Conservation (phyloP, 1,284 basidiomycete species). For the Tilletiopsis washingtonensis region DNA sequence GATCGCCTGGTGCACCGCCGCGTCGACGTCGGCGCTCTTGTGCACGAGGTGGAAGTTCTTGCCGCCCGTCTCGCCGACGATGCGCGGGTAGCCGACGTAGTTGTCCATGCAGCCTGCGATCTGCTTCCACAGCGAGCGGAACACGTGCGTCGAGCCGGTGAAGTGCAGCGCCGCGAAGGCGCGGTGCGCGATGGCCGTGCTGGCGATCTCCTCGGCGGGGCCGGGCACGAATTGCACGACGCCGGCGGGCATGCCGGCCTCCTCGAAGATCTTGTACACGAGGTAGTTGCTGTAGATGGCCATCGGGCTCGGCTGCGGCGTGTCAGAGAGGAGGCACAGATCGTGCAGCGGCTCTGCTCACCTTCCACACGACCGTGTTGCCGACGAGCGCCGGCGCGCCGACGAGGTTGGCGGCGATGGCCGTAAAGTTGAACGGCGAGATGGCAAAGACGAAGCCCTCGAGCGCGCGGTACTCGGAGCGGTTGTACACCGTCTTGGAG, state of each 20-base stretch:
- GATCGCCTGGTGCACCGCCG: slow-evolving; percentile 80
- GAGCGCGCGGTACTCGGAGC: slow-evolving; percentile 86
- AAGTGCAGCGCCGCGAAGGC: slow-evolving; percentile 88
- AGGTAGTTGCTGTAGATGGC: slow-evolving; percentile 94
- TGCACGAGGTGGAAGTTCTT: slow-evolving; percentile 98
- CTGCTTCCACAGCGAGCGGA: slow-evolving; percentile 84
- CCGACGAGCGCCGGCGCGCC: slow-evolving; percentile 83
- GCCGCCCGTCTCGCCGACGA: slow-evolving; percentile 86
- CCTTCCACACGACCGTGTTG: slow-evolving; percentile 91
- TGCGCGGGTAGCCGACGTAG: slow-evolving; percentile 75
- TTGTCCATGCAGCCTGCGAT: slow-evolving; percentile 68
- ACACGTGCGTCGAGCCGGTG: slow-evolving; percentile 90
- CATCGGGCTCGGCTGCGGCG: slow-evolving; percentile 66
- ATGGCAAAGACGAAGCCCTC: slow-evolving; percentile 97
- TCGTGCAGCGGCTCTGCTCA: neutral
- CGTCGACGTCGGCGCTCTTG: slow-evolving; percentile 72
- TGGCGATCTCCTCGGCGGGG: slow-evolving; percentile 38
- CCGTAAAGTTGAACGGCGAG: slow-evolving; percentile 87
- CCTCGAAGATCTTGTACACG: slow-evolving; percentile 78
- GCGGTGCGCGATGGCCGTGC: slow-evolving; percentile 57
- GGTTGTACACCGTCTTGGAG: slow-evolving; percentile 85
- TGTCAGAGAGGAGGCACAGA: neutral
- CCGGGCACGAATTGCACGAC: slow-evolving; percentile 93
- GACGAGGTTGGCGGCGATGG: slow-evolving; percentile 41
- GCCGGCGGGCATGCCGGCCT: slow-evolving; percentile 86